Base-by-base conservation (phyloP, 805 yeast genomes). In the Candida maltosa region DNA sequence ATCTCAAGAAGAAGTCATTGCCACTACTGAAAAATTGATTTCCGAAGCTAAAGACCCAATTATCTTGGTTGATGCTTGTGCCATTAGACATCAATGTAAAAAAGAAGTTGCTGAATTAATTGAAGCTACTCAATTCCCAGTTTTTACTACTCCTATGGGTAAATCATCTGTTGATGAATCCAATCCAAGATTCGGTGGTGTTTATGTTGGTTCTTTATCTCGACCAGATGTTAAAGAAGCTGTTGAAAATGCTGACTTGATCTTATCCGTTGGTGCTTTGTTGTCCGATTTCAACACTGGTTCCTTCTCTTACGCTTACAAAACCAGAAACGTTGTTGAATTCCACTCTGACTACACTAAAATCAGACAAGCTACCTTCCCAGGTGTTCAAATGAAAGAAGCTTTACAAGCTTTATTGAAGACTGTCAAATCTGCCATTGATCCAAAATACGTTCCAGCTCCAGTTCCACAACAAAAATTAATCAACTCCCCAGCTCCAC, bases 201-300 rank as follows among this genome's bases (percentile, higher is more conserved):
- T 82, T 39, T 86, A 86, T 58, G 85, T 85, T 39, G 95, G 95
- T 50, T 71, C 83, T n/a, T 66, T 87, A 49, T 81, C 94, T 14
- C 52, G 57, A 32, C 68, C 69, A 3, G 51, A 51, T 23, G 69
- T 64, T 22, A 62, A 58, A 45, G 62, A 58, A 35, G 58, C 60
- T 14, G 70, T 64, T 26, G 69, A 64, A 50, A 41, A 48, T 26
- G 52, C 64, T 67, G 95, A 86, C 63, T 71, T 85, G 60, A 72
- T 86, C 38, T 60, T 86, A 41, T 80, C 91, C 22, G 74, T 85
- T 48, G 95, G 95, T 61, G 89, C 88, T 34, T 66, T 86, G 56
- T 68, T 86, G 54, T 84, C 93, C 34, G 95, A 86, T 63, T 87
- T 83, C 78, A 86, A 86, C 74, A 86, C 95, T 32, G 95, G 95